Percentiles rank a stretch among this genome's conserved stretches.
Conservation (phyloP, 768 basidiomycete genomes). For the Russula vinacea region DNA sequence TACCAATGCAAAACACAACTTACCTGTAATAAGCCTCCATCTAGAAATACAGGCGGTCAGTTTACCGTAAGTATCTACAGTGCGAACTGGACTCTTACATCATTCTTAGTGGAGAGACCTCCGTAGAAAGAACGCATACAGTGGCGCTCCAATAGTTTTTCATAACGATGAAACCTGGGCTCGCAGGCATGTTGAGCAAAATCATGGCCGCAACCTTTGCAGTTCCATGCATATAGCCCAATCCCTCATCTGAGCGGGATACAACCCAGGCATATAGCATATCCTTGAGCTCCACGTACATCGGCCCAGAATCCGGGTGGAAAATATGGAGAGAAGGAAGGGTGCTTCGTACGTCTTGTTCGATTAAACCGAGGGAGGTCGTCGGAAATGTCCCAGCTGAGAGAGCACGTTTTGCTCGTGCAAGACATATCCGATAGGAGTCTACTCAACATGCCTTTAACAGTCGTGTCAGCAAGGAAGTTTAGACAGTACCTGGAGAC, state of each 20-base stretch:
- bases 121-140: constrained; percentile 84
- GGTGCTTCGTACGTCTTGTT: constrained; percentile 70
- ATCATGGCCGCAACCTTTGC: constrained; percentile 84
- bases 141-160: constrained; percentile 83
- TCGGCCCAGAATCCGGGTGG: constrained; percentile 66
- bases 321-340: constrained; percentile 81
- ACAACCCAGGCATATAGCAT: constrained; percentile 88
- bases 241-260: constrained; percentile 74
- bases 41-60: constrained; percentile 45
- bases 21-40: constrained; percentile 91
- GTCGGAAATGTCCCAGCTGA: constrained; percentile 63
- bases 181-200: constrained; percentile 72
- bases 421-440: constrained; percentile 64
- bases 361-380: constrained; percentile 58
- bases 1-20: constrained; percentile 3
- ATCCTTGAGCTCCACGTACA: constrained; percentile 79
- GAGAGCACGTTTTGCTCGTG: constrained; percentile 71
- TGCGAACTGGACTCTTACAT: constrained; percentile 52
- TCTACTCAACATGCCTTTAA: constrained; percentile 44
- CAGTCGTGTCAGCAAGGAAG: not conserved
- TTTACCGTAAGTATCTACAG: constrained; percentile 10
- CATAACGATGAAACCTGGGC: constrained; percentile 77
- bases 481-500: constrained; percentile 59
- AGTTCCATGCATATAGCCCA: constrained; percentile 67
- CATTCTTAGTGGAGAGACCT: constrained; percentile 63